Evolutionary conservation across 257 asterid genomes (phyloP).

Genomic region (Forsythia viridissima): DNA sequence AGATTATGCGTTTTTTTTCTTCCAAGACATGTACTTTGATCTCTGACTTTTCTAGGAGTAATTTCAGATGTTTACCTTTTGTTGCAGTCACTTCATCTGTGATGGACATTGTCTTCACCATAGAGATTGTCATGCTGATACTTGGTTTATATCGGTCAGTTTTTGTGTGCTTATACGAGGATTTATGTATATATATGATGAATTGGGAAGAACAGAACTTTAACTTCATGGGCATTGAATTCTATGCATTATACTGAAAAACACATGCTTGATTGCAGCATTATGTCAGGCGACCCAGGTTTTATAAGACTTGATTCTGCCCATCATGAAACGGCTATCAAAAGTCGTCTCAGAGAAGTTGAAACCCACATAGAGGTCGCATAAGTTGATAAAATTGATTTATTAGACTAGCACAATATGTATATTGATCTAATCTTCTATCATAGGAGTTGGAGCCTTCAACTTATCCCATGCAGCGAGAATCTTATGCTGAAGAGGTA

Average conservation of each 20-base stretch:
- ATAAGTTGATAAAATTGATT: slow-evolving; percentile 1
- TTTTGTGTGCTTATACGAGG: slow-evolving; percentile 13
- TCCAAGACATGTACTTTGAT: neutral
- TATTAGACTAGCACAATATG: slow-evolving; percentile 5
- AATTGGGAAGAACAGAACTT: neutral
- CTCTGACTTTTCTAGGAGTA: neutral
- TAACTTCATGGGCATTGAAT: neutral
- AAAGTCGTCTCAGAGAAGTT: slow-evolving; percentile 23
- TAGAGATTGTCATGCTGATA: slow-evolving; percentile 37
- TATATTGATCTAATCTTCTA: neutral
- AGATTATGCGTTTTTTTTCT: neutral
- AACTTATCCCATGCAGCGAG: slow-evolving; percentile 22
- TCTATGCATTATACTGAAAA: slow-evolving; percentile 17
- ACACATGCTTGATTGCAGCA: slow-evolving; percentile 36
- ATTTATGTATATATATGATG: neutral
- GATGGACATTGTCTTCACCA: slow-evolving; percentile 36
- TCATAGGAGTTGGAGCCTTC: slow-evolving; percentile 33
- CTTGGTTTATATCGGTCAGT: slow-evolving; percentile 47
- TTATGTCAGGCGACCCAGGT: slow-evolving; percentile 52
- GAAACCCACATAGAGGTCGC: slow-evolving; percentile 37
- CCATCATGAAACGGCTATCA: slow-evolving; percentile 19
- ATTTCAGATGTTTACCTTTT: slow-evolving; percentile 6
- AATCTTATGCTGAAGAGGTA: slow-evolving; percentile 38
- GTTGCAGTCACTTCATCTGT: slow-evolving; percentile 42
- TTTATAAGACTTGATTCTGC: slow-evolving; percentile 27